Conservation (phyloP, 176 grass and related monocot genomes). For the Pharus latifolius region DNA sequence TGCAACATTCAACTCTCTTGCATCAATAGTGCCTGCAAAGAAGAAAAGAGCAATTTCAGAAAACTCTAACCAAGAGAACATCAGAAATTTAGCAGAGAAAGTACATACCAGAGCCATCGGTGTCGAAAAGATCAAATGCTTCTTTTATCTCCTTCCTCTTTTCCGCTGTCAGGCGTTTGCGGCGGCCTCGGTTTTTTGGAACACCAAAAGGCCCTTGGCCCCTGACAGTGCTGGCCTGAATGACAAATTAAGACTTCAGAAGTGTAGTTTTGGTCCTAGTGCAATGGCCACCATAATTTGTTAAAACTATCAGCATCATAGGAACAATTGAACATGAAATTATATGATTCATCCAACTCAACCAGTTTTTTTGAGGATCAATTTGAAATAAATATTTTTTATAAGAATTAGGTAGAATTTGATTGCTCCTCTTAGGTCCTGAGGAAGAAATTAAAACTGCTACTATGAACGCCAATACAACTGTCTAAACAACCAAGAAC, state of each 20-base stretch:
- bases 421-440: neutral
- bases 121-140: slow-evolving; percentile 77
- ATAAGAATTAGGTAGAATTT: neutral
- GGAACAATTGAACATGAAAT: too few relatives aligned
- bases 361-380: too few relatives aligned
- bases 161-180: slow-evolving; percentile 31
- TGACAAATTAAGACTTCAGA: neutral
- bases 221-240: slow-evolving; percentile 11
- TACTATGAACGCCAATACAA: neutral
- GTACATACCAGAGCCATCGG: slow-evolving; percentile 56
- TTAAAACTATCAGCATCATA: neutral
- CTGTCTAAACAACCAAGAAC: neutral
- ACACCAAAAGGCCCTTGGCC: neutral
- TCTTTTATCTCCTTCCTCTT: slow-evolving; percentile 76
- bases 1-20: slow-evolving; percentile 56
- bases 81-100: neutral
- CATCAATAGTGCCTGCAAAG: slow-evolving; percentile 54
- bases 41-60: neutral
- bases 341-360: too few relatives aligned
- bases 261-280: neutral
- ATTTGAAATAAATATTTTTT: neutral
- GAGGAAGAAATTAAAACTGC: neutral
- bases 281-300: neutral
- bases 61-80: neutral
- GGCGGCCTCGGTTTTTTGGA: neutral